phyloP scores from a whole-genome alignment of 2,329 filamentous ascomycete genomes.

The Alternaria sp. region DNA sequence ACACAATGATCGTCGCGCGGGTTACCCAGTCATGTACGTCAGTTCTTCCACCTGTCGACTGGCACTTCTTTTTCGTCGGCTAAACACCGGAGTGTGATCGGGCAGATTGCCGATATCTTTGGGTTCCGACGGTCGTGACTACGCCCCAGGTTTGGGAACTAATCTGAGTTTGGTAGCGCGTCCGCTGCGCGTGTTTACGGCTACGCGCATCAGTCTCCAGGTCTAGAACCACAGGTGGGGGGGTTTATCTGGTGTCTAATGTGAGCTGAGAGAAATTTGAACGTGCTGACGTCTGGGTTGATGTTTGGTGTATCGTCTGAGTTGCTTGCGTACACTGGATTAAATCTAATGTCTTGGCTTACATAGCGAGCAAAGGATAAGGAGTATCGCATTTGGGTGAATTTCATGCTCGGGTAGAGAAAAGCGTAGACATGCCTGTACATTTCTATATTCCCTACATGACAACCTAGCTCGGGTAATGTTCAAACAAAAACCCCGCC shows the following conservation, averaged over 20 bases:
- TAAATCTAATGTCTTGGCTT: too few relatives aligned
- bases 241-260: not conserved
- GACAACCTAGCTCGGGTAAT: slow-evolving; percentile 35
- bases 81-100: not conserved
- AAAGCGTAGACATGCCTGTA: not conserved
- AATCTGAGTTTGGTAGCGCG: not conserved
- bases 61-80: not conserved
- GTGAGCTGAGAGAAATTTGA: not conserved
- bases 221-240: not conserved
- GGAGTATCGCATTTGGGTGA: too few relatives aligned
- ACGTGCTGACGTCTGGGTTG: too few relatives aligned
- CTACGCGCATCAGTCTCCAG: too few relatives aligned
- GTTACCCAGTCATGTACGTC: too few relatives aligned
- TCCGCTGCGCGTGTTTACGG: not conserved
- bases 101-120: not conserved
- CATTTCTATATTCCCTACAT: not conserved
- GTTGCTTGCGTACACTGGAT: too few relatives aligned
- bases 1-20: too few relatives aligned
- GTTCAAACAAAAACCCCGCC: slow-evolving; percentile 58
- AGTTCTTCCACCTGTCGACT: not conserved
- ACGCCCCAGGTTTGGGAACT: not conserved
- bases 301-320: too few relatives aligned
- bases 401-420: too few relatives aligned
- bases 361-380: not conserved
- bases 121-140: too few relatives aligned